Conservation (phyloP, 176 grass and related monocot genomes). For the Miscanthus lutarioriparius region DNA sequence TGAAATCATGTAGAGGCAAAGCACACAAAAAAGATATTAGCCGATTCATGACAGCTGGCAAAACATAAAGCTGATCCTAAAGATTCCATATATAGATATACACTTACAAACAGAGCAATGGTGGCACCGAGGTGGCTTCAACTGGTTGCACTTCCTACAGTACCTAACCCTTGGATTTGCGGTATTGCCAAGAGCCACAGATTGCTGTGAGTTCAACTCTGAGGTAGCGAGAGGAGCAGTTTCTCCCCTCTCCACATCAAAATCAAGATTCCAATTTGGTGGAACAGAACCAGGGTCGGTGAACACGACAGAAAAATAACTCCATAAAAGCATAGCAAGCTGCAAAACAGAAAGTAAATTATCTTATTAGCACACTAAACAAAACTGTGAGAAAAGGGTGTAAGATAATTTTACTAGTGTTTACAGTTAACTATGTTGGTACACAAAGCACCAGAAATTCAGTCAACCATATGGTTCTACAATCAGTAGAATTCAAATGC, state of each 20-base stretch:
- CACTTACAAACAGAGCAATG: constrained; percentile 99
- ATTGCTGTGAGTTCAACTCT: constrained; percentile 67
- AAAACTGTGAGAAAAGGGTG: background rate
- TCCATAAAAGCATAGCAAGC: constrained; percentile 93
- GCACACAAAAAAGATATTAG: background rate
- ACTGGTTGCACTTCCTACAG: constrained; percentile 90
- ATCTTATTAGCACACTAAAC: background rate
- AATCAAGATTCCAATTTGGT: constrained; percentile 75
- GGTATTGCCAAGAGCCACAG: constrained; percentile 32
- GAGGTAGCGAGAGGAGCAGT: constrained; percentile 52
- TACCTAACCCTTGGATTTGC: constrained; percentile 68
- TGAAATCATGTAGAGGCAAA: constrained; percentile 49
- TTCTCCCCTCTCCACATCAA: constrained; percentile 91
- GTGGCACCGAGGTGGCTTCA: constrained; percentile 95
- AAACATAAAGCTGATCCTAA: background rate
- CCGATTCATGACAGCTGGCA: background rate
- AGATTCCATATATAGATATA: background rate
- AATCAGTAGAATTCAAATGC: background rate
- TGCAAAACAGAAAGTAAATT: constrained; percentile 39
- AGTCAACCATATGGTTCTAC: background rate
- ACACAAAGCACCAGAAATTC: background rate
- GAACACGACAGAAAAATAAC: constrained; percentile 86
- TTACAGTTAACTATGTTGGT: background rate
- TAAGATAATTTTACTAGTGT: background rate
- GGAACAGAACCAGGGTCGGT: constrained; percentile 84